Base-by-base conservation (phyloP, 2,329 filamentous ascomycete genomes). In the Pestalotiopsis fici region DNA sequence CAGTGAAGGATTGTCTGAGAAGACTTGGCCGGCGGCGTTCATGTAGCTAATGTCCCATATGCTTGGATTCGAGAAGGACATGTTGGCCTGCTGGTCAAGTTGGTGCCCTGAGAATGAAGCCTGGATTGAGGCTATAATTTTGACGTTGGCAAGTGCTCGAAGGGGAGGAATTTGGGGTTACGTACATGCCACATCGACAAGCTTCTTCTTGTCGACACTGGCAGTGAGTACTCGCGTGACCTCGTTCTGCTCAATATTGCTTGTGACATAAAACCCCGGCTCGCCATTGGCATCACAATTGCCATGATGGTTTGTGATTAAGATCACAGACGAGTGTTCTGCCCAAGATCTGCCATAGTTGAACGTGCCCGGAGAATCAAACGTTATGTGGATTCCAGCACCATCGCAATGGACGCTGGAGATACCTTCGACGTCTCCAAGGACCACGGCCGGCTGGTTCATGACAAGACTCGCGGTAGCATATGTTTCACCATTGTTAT, bases 291-390 rank as follows among this genome's bases (percentile, higher is more conserved):
- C 70, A 66, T 82, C 79, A 67, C 81, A 83, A 67, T 80, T 75
- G 35, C 80, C 80, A 23, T 79, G 65, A 71, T 83, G 78, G 72
- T 81, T 83, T 15, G 81, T 83, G 68, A 83, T 76, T 62, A 83
- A 23, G 13, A 64, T 31, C n/a, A 64, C 12, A 25, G 25, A 15
- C 15, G 43, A 3, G 25, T 37, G 27, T 15, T 21, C n/a, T 21
- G 21, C 23, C 62, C 62, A 64, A 11, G 62, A 13, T 13, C 9
- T 56, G 21, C 23, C 50, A 7, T 28, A 18, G 39, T 56, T n/a
- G 3, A 55, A 64, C 7, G 43, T 25, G 18, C 15, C 23, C 6
- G 43, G 43, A 15, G 62, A 55, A 18, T 31, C 27, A 28, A 56
- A 64, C 3, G 23, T 57, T 13, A 59, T 50, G 7, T 21, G 9